Evolutionary conservation across 768 basidiomycete genomes (phyloP).

Genomic region (Lactifluus pinguis): DNA sequence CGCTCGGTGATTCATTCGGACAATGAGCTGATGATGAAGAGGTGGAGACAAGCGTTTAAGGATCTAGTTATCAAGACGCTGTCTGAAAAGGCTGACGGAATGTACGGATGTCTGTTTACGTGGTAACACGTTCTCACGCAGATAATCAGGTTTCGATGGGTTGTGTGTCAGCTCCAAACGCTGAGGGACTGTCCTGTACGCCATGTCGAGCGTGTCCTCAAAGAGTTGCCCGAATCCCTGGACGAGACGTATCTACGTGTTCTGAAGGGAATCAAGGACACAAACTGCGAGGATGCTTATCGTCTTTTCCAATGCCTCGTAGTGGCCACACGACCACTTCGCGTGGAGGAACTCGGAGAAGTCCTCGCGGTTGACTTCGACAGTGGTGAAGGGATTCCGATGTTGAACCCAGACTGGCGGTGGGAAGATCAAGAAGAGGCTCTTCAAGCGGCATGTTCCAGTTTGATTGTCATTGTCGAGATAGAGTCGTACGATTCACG

Average conservation of each 20-base stretch:
- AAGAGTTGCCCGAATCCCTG: background rate
- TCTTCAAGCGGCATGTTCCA: background rate
- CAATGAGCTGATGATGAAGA: constrained; percentile 24
- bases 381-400: background rate
- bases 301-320: background rate
- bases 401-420: background rate
- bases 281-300: background rate
- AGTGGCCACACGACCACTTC: background rate
- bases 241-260: background rate
- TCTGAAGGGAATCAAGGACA: background rate
- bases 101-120: background rate
- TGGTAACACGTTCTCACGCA: background rate
- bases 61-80: background rate
- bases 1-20: background rate
- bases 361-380: background rate
- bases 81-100: background rate
- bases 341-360: background rate
- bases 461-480: background rate
- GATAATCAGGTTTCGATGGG: background rate
- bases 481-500: background rate
- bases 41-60: background rate
- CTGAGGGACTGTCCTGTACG: background rate
- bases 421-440: background rate
- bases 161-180: background rate
- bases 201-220: background rate